Base-by-base conservation (phyloP, 257 asterid genomes). In the Ehretia macrophylla region DNA sequence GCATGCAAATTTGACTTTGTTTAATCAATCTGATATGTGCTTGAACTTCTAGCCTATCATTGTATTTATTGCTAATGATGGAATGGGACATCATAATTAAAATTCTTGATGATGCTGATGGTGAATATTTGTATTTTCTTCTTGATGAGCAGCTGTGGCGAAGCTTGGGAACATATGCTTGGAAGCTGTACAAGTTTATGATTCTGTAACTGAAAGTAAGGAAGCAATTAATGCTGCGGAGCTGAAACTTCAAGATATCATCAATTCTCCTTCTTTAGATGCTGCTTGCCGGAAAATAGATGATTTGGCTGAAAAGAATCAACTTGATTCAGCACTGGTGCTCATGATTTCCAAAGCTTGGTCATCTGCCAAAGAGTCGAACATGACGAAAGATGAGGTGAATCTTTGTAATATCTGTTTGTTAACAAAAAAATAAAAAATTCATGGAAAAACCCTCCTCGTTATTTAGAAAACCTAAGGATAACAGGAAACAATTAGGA, bases 331-430 rank as follows among this genome's bases (percentile, higher is more conserved):
- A 0, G 91, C 97, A 21, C 61, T 93, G 66, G 91, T 82, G 58
- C 95, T 88, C 73, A 81, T 86, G 95, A 78, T 83, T 62, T 70
- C 95, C 22, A 93, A 93, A 77, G 97, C 97, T 65, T 93, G 99
- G 99, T 81, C 99, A 37, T 90, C 90, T 69, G 90, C 97, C 66
- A 93, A 93, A 76, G 99, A 86, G 72, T 72, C 97, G 0, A 78
- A 72, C 83, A 83, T 89, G 96, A 62, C 80, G 71, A 83, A 83
- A 80, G 94, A 79, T 38, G 97, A 93, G 94, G 95, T 79, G 59
- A 77, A 51, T 57, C 14, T 38, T 66, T 66, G 40, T 53, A 62
- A 44, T 60, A 37, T 20, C 5, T 49, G n/a, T 20, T n/a, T 47
- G n/a, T n/a, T n/a, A n/a, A n/a, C n/a, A n/a, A n/a, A n/a, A n/a